phyloP scores from a whole-genome alignment of 345 rosid genomes.

The Salix viminalis region DNA sequence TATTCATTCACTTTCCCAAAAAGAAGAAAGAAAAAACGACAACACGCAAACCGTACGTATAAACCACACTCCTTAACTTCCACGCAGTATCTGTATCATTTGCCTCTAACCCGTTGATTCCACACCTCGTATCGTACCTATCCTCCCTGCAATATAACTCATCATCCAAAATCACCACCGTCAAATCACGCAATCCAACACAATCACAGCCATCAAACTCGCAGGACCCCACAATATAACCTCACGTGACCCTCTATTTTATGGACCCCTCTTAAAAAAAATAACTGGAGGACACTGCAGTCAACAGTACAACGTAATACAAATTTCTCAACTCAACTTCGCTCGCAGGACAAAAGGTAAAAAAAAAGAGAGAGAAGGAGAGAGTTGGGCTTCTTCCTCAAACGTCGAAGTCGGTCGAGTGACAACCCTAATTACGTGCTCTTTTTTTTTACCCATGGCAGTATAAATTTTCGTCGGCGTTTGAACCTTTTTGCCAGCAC shows the following conservation, averaged over 20 bases:
- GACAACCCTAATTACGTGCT: no score
- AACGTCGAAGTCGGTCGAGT: no score
- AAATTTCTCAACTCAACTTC: background rate
- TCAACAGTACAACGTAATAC: no score
- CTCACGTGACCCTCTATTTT: background rate
- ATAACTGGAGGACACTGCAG: background rate
- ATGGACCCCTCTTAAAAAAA: background rate
- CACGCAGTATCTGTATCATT: background rate
- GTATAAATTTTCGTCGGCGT: background rate
- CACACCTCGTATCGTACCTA: background rate
- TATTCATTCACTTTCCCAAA: background rate
- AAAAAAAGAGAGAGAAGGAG: background rate
- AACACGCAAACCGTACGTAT: background rate
- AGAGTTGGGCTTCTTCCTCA: no score
- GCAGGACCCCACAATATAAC: background rate
- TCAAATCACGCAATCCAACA: background rate
- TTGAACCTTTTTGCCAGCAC: background rate
- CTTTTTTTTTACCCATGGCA: background rate
- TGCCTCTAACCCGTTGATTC: background rate
- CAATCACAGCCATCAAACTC: background rate
- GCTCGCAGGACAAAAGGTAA: background rate
- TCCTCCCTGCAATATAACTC: background rate
- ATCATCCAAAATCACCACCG: background rate
- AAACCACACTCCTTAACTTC: background rate
- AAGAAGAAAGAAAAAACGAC: background rate